A percentile compares a stretch with the other conserved stretches of the same genome.
Evolutionary conservation across 148 eudicot genomes (phyloP).

Genomic region (Rhododendron ovatum): DNA sequence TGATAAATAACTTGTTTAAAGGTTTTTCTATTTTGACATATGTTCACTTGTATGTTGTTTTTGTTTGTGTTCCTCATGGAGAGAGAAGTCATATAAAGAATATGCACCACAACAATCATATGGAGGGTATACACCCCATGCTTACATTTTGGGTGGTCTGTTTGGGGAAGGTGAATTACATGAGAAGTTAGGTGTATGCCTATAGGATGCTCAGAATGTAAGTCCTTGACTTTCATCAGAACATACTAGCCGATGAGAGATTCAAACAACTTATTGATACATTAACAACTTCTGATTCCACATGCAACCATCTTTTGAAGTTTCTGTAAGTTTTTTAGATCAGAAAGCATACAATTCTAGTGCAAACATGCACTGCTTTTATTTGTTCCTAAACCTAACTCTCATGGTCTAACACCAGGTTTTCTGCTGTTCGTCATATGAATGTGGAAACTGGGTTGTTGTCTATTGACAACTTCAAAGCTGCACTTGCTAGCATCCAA

Average conservation of each 20-base stretch:
- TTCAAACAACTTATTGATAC: constrained; percentile 52
- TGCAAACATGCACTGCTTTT: not conserved
- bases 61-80: not conserved
- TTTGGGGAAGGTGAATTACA: not conserved
- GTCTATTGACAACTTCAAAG: constrained; percentile 61
- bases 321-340: constrained; percentile 63
- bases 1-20: not conserved
- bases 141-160: not conserved
- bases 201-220: not conserved
- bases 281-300: constrained; percentile 62
- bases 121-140: not conserved
- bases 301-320: constrained; percentile 61
- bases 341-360: not conserved
- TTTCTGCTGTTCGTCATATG: constrained; percentile 64
- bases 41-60: not conserved
- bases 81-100: not conserved
- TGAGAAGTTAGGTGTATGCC: not conserved
- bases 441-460: constrained; percentile 60
- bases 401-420: constrained; percentile 35
- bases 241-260: constrained; percentile 47
- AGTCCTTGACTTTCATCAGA: constrained; percentile 62
- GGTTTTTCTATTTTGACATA: not conserved
- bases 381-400: constrained; percentile 1
- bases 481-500: constrained; percentile 47
- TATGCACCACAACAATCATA: not conserved